Conservation (phyloP, 441 rosid genomes). For the Bocquillonia castaneifolia region DNA sequence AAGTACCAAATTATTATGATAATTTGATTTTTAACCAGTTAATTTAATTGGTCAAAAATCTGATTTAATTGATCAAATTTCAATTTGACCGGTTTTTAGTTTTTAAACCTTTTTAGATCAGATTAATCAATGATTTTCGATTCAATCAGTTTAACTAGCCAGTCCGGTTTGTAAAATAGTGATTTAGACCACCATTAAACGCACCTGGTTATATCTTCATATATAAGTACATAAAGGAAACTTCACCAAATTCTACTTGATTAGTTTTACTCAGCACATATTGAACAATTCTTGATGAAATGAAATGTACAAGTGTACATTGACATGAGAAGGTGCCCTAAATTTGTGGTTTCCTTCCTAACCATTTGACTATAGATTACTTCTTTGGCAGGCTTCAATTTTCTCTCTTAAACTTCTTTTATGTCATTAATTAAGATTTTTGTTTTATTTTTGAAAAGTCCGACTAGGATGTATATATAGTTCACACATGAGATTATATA, state of each 20-base stretch:
- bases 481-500: constrained; percentile 5
- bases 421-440: neutral
- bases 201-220: too few relatives aligned
- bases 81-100: too few relatives aligned
- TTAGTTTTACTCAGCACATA: neutral
- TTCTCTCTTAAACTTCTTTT: neutral
- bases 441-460: neutral
- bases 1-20: too few relatives aligned
- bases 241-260: neutral
- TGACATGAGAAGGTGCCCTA: constrained; percentile 7
- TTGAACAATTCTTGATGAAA: neutral
- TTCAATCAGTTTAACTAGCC: too few relatives aligned
- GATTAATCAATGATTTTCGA: too few relatives aligned
- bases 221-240: neutral
- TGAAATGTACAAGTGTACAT: neutral
- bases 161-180: too few relatives aligned
- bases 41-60: too few relatives aligned
- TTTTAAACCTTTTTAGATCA: too few relatives aligned
- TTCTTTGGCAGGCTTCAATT: neutral
- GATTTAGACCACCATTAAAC: too few relatives aligned
- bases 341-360: constrained; percentile 18
- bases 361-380: constrained; percentile 8
- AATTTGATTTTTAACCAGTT: too few relatives aligned
- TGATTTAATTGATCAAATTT: too few relatives aligned
- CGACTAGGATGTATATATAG: neutral